A percentile compares a stretch with the other conserved stretches of the same genome.
Conservation (phyloP, 2,329 filamentous ascomycete genomes). For the Lachnellula subtilissima region DNA sequence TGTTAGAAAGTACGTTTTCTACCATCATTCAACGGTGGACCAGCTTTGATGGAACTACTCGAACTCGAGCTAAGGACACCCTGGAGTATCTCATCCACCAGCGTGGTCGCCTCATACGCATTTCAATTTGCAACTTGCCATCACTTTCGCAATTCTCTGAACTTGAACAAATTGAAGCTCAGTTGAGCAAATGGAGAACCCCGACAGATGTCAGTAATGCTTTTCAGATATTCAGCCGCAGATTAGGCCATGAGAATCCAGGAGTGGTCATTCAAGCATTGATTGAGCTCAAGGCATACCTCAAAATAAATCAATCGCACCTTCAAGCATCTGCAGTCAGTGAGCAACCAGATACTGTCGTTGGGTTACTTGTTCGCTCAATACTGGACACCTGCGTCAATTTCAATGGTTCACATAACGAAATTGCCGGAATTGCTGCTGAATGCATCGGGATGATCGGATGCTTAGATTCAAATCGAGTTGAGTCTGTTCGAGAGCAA, state of each 20-base stretch:
- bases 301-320: conserved; percentile 68
- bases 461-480: conserved; percentile 83
- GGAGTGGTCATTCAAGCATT: conserved; percentile 81
- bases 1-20: conserved; percentile 86
- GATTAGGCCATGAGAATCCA: conserved; percentile 77
- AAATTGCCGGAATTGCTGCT: conserved; percentile 69
- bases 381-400: conserved; percentile 82
- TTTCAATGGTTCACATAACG: conserved; percentile 63
- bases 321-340: conserved; percentile 75
- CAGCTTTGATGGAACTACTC: conserved; percentile 56
- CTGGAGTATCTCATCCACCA: conserved; percentile 44
- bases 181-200: conserved; percentile 60
- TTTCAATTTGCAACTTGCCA: conserved; percentile 70
- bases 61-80: conserved; percentile 54
- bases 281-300: conserved; percentile 67
- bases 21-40: conserved; percentile 80
- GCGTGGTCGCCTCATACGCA: conserved; percentile 47
- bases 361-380: conserved; percentile 67
- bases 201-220: conserved; percentile 61
- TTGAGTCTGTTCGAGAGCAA: conserved; percentile 74
- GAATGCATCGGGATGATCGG: conserved; percentile 84
- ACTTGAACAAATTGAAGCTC: conserved; percentile 62
- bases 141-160: conserved; percentile 67
- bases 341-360: conserved; percentile 74
- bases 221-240: conserved; percentile 65